Base-by-base conservation (phyloP, 441 rosid genomes). In the Pelargonium cotyledonis region DNA sequence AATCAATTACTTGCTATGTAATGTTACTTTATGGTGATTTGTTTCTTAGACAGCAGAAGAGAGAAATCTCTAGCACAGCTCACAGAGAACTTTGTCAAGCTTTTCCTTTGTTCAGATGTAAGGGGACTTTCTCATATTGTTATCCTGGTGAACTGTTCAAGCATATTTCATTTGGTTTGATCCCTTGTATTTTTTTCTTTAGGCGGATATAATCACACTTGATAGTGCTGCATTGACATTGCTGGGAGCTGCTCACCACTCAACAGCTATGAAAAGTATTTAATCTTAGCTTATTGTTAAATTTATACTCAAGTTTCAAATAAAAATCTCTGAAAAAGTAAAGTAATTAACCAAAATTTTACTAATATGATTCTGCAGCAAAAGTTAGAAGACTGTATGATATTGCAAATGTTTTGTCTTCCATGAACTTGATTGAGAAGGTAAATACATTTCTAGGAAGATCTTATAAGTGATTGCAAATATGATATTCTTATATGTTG, bases 81-180 rank as follows among this genome's bases (percentile, higher is more conserved):
- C 68, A 78, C 98, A n/a, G 90, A 86, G 81, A 92, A 85, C 83
- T 88, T 88, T 66, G 86, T 86, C 79, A 90, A 92, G 93, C 95
- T 92, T 70, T 90, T 90, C 77, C 87, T 92, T 66, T 90, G 90
- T 76, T 84, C 89, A 21, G 79, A 83, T 73, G 98, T 90, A 84
- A 86, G 96, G 73, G 26, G 66, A 62, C 51, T 40, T 58, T 16
- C 1, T 57, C 49, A 4, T 31, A 38, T 21, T 12, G 31, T 8
- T 57, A 61, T 66, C 57, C 11, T 26, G 65, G 46, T 41, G 65
- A 70, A 14, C 21, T 66, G 26, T 47, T 65, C 26, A 8, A 55
- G 46, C 62, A 16, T 61, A 47, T 46, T 49, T 69, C 41, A 7
- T 46, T n/a, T 71, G 49, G 40, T 73, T 75, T 23, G 55, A 8